phyloP scores from a whole-genome alignment of 306 rosid species.

The Dryas drummondii region DNA sequence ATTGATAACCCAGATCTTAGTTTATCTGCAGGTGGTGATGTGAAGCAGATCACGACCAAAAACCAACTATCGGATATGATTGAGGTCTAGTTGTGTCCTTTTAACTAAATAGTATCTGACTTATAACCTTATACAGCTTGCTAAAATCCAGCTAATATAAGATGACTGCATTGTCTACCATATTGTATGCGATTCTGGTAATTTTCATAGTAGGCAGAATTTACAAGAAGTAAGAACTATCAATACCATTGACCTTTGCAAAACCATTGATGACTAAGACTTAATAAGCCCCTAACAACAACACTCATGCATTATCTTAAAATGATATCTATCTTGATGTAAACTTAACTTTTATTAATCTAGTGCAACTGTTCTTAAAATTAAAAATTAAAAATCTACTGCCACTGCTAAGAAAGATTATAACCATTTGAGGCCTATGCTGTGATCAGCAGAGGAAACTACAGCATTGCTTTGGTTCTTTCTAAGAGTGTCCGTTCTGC shows the following conservation, averaged over 20 bases:
- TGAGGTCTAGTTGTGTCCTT: constrained; percentile 80
- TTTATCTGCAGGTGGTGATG: constrained; percentile 97
- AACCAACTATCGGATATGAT: constrained; percentile 70
- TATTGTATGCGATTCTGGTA: not conserved
- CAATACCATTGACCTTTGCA: not conserved
- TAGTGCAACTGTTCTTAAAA: not conserved
- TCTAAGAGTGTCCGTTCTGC: not conserved
- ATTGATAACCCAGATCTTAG: constrained; percentile 52
- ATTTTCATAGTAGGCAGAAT: not conserved
- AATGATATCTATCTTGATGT: not conserved
- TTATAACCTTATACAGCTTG: constrained; percentile 25
- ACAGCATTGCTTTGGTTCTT: too few species aligned
- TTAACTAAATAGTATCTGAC: constrained; percentile 31
- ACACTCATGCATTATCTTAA: not conserved
- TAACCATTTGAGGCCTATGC: too few species aligned
- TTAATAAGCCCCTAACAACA: not conserved
- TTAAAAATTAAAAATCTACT: constrained; percentile 2
- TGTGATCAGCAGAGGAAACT: too few species aligned
- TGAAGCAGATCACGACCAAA: constrained; percentile 82
- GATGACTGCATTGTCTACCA: constrained; percentile 16
- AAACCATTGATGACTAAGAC: not conserved
- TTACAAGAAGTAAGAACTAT: not conserved
- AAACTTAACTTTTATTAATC: not conserved
- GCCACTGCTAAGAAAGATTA: too few species aligned
- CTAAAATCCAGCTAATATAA: constrained; percentile 23